phyloP scores from a whole-genome alignment of 176 grass and related monocot genomes.

The Avena eriantha region DNA sequence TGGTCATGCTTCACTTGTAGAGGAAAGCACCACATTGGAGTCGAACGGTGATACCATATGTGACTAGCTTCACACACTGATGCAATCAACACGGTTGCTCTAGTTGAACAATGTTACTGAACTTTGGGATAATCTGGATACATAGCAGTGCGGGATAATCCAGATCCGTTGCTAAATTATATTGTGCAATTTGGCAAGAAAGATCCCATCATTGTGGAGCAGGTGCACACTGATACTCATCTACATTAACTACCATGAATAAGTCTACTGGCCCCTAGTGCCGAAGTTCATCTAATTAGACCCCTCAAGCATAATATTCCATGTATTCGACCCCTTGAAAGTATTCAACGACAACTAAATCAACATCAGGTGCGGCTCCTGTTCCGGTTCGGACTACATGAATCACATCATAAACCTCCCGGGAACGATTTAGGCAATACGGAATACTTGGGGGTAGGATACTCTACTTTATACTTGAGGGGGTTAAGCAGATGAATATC shows the following conservation, averaged over 20 bases:
- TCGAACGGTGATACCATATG: too few species aligned
- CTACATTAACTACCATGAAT: neutral
- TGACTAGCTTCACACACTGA: too few species aligned
- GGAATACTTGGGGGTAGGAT: neutral
- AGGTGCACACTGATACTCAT: neutral
- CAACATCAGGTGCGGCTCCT: too few species aligned
- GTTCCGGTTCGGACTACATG: neutral
- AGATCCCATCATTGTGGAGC: neutral
- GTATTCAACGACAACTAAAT: neutral
- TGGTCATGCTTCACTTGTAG: too few species aligned
- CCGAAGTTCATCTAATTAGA: neutral
- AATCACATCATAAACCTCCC: neutral
- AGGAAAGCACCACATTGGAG: too few species aligned
- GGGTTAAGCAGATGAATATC: too few species aligned
- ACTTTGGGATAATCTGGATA: neutral
- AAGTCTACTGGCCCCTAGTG: neutral
- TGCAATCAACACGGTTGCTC: too few species aligned
- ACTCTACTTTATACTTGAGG: neutral
- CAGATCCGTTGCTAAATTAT: constrained; percentile 15
- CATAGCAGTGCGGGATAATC: neutral
- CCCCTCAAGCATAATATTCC: neutral
- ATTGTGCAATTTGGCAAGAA: neutral
- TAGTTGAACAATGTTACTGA: too few species aligned
- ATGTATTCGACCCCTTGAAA: neutral
- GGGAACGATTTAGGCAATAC: neutral